Evolutionary conservation across 2,329 filamentous ascomycete species (phyloP).

Genomic region (Pseudopyrenochaeta lycopersici): DNA sequence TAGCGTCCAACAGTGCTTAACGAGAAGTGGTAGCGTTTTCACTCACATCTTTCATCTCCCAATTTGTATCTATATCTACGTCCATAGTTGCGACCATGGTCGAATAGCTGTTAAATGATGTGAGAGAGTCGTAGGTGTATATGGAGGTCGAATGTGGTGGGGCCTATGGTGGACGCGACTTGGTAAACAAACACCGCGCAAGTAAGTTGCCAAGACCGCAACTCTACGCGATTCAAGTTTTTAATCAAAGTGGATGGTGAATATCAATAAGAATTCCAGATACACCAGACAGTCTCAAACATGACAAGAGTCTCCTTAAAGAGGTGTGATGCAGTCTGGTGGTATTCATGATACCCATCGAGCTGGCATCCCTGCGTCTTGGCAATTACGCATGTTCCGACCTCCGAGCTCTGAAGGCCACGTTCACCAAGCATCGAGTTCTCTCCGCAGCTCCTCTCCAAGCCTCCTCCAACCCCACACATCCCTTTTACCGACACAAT

Average conservation of each 20-base stretch:
- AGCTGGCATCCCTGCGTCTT: conserved; percentile 26
- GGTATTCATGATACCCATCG: conserved; percentile 1
- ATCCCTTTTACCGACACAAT: conserved; percentile 60
- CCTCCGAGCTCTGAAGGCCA: conserved; percentile 39
- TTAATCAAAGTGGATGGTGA: neutral
- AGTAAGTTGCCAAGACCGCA: conserved; percentile 14
- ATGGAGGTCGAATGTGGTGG: conserved; percentile 25
- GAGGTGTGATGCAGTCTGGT: neutral
- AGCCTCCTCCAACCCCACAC: conserved; percentile 29
- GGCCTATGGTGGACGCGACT: conserved; percentile 37
- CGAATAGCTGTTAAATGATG: conserved; percentile 31
- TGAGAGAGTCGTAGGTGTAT: conserved; percentile 20
- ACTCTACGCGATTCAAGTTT: no score
- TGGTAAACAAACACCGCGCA: conserved; percentile 43
- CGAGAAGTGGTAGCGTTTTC: neutral
- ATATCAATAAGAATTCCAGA: neutral
- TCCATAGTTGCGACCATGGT: conserved; percentile 39
- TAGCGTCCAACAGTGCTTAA: neutral
- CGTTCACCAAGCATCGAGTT: conserved; percentile 39
- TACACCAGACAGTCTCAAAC: neutral
- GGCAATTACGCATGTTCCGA: conserved; percentile 41
- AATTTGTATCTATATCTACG: conserved; percentile 33
- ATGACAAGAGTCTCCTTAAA: neutral
- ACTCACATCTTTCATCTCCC: conserved; percentile 49
- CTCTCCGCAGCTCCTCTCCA: conserved; percentile 8